phyloP scores from a whole-genome alignment of 1,139 yeast genomes.

The Taphrina wiesneri region DNA sequence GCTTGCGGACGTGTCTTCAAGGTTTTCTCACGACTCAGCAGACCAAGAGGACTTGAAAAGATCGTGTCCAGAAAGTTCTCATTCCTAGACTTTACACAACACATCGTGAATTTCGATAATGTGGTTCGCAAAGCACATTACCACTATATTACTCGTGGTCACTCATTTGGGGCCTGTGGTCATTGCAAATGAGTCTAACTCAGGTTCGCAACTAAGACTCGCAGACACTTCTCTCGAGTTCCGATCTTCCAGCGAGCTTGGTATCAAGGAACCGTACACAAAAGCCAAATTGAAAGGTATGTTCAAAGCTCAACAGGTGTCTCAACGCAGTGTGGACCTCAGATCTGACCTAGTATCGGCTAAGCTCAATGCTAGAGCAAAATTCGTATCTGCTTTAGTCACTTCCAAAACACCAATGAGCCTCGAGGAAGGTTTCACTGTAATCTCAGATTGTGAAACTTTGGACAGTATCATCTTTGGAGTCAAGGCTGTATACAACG shows the following conservation, averaged over 20 bases:
- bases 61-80: too few relatives aligned
- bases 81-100: too few relatives aligned
- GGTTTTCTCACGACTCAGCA: too few relatives aligned
- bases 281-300: too few relatives aligned
- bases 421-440: not conserved
- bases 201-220: too few relatives aligned
- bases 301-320: too few relatives aligned
- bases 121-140: not conserved
- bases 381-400: too few relatives aligned
- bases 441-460: not conserved
- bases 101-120: not conserved
- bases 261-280: not conserved
- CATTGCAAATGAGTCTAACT: not conserved
- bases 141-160: not conserved
- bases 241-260: not conserved
- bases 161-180: not conserved
- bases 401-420: not conserved
- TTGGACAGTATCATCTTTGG: not conserved
- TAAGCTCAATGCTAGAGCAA: too few relatives aligned
- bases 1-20: too few relatives aligned
- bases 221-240: not conserved
- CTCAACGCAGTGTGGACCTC: too few relatives aligned
- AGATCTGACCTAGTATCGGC: too few relatives aligned
- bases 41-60: too few relatives aligned
- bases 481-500: not conserved